These are phyloP conservation scores for Turritis glabra DNA, from an alignment of 345 rosid species.

Conservation along the genomic window DNA sequence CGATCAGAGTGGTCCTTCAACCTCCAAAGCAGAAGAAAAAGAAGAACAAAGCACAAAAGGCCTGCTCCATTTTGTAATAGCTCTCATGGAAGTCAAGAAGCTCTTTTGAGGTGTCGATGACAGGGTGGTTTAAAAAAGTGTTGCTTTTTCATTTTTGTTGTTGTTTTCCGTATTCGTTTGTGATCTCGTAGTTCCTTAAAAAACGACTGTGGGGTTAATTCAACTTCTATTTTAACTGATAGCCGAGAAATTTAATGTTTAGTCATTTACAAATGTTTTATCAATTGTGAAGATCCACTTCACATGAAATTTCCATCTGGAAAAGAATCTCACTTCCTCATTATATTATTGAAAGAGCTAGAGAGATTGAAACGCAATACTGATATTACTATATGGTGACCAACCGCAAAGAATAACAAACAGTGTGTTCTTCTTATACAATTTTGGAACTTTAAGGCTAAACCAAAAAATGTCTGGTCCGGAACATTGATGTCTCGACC, in stretches of 20 bases:
- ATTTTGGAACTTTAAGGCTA: slow-evolving; percentile 6
- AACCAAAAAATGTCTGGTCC: slow-evolving; percentile 30
- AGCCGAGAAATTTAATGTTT: not conserved
- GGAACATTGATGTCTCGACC: slow-evolving; percentile 22
- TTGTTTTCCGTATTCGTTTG: slow-evolving; percentile 14
- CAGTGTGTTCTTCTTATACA: slow-evolving; percentile 23
- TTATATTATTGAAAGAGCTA: not conserved
- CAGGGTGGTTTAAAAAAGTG: not conserved
- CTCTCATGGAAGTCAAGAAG: slow-evolving; percentile 22
- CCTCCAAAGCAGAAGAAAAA: slow-evolving; percentile 88
- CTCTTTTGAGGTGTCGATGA: slow-evolving; percentile 16
- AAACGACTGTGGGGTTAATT: slow-evolving; percentile 6
- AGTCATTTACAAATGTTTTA: not conserved
- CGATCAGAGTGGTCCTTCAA: slow-evolving; percentile 90
- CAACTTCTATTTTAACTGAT: slow-evolving; percentile 14
- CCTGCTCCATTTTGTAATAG: slow-evolving; percentile 78
- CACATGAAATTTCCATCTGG: not conserved
- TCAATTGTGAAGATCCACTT: not conserved
- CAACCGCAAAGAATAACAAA: slow-evolving; percentile 25
- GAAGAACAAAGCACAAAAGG: slow-evolving; percentile 85
- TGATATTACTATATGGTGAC: slow-evolving; percentile 13
- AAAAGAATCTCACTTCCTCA: not conserved
- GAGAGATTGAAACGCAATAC: not conserved
- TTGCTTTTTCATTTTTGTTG: slow-evolving; percentile 25
- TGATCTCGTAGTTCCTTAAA: slow-evolving; percentile 21